phyloP scores from a whole-genome alignment of 2,329 filamentous ascomycete genomes.

The Ilyonectria robusta region DNA sequence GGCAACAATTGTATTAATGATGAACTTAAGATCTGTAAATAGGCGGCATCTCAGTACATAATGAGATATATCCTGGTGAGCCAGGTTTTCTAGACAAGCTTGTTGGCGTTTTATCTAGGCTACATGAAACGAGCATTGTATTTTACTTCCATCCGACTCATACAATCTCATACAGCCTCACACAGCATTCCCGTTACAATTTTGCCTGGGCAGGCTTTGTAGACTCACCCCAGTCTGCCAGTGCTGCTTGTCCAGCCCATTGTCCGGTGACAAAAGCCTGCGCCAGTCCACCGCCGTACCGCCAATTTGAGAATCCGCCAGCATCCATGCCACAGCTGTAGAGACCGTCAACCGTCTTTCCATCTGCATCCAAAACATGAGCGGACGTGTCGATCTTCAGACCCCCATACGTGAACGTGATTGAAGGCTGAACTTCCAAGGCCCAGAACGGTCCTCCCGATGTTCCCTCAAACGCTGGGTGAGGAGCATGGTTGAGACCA shows the following conservation, averaged over 20 bases:
- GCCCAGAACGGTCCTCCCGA: constrained; percentile 29
- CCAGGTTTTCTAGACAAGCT: neutral
- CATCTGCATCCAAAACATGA: constrained; percentile 18
- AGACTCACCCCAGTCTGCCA: neutral
- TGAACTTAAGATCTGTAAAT: neutral
- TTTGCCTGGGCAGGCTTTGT: neutral
- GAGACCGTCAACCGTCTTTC: constrained; percentile 22
- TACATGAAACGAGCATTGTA: neutral
- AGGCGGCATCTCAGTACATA: neutral
- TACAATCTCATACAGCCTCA: neutral
- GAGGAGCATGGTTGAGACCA: constrained; percentile 26
- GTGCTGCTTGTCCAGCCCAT: constrained; percentile 26
- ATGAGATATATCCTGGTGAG: neutral
- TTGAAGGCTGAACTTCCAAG: constrained; percentile 34
- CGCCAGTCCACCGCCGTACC: constrained; percentile 32
- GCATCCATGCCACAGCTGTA: constrained; percentile 34
- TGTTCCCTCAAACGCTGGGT: constrained; percentile 20
- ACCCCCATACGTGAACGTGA: constrained; percentile 32
- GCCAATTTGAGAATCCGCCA: constrained; percentile 33
- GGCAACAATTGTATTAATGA: constrained; percentile 27
- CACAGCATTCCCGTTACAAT: constrained; percentile 6
- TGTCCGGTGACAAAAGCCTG: constrained; percentile 31
- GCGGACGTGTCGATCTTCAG: constrained; percentile 29
- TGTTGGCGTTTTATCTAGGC: neutral
- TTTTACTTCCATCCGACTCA: neutral